Evolutionary conservation across 208 protist genomes (phyloP).

Genomic region (Crithidia mellificae): DNA sequence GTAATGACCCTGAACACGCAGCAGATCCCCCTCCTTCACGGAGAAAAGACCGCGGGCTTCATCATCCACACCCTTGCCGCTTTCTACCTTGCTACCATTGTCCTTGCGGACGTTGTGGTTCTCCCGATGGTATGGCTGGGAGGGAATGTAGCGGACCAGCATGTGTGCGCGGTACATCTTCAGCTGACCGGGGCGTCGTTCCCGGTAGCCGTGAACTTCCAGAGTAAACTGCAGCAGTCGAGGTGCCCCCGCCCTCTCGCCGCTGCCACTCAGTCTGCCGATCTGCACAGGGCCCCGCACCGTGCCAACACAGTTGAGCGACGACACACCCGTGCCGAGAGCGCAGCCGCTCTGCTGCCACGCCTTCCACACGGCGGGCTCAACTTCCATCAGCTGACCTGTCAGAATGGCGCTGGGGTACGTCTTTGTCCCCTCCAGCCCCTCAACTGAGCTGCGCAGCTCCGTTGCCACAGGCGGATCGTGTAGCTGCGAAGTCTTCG

Average conservation of each 20-base stretch:
- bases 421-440: neutral
- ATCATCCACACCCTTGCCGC: neutral
- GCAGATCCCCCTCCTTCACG: conserved; percentile 56
- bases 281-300: conserved; percentile 35
- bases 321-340: conserved; percentile 39
- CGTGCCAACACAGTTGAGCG: conserved; percentile 36
- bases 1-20: conserved; percentile 70
- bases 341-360: conserved; percentile 21
- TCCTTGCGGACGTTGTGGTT: neutral
- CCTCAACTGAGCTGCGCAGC: neutral
- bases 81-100: neutral
- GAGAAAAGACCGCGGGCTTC: conserved; percentile 2
- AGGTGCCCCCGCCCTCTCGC: neutral
- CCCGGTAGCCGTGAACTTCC: conserved; percentile 51
- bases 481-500: neutral
- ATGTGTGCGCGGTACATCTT: conserved; percentile 58
- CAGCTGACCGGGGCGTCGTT: conserved; percentile 56
- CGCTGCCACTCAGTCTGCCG: conserved; percentile 26
- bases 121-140: conserved; percentile 22
- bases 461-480: neutral
- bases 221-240: conserved; percentile 66
- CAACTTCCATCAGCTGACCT: conserved; percentile 31
- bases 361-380: neutral
- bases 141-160: conserved; percentile 45
- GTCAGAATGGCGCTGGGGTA: conserved; percentile 31